Evolutionary conservation across 345 rosid species (phyloP).

Genomic region (Rhodomyrtus tomentosa): DNA sequence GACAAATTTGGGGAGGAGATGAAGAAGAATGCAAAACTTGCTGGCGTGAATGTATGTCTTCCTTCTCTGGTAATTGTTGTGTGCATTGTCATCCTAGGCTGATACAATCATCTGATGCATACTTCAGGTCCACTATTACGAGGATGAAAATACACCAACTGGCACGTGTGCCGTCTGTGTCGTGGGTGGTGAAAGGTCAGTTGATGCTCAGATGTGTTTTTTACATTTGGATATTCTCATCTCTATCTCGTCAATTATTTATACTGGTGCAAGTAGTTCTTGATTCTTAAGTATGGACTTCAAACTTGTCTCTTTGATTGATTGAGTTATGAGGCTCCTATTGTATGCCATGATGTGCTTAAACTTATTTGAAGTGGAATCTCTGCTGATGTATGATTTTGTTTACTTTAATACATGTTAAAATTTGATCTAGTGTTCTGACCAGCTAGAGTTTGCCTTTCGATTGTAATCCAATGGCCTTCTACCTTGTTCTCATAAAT

Average conservation of each 20-base stretch:
- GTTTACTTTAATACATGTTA: not conserved
- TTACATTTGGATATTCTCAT: not conserved
- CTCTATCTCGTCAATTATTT: not conserved
- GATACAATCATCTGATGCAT: not conserved
- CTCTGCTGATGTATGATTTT: not conserved
- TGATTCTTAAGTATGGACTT: not conserved
- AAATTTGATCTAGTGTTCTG: not conserved
- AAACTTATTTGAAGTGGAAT: not conserved
- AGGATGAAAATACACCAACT: constrained; percentile 70
- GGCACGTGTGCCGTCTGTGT: constrained; percentile 98
- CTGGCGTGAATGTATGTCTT: constrained; percentile 71
- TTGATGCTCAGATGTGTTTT: not conserved
- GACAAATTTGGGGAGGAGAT: constrained; percentile 95
- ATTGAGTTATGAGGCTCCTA: not conserved
- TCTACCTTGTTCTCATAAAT: not conserved
- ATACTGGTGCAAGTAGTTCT: not conserved
- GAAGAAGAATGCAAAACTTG: constrained; percentile 60
- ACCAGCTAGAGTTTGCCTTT: not conserved
- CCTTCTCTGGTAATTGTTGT: not conserved
- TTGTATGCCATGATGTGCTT: not conserved
- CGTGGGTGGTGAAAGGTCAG: constrained; percentile 91
- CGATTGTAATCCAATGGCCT: not conserved
- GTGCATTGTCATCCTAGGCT: not conserved
- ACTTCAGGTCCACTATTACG: constrained; percentile 62
- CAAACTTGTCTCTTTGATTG: not conserved